These are phyloP conservation scores for Coemansia reversa DNA, from an alignment of 192 early-diverging fungal species.

Conservation along the genomic window DNA sequence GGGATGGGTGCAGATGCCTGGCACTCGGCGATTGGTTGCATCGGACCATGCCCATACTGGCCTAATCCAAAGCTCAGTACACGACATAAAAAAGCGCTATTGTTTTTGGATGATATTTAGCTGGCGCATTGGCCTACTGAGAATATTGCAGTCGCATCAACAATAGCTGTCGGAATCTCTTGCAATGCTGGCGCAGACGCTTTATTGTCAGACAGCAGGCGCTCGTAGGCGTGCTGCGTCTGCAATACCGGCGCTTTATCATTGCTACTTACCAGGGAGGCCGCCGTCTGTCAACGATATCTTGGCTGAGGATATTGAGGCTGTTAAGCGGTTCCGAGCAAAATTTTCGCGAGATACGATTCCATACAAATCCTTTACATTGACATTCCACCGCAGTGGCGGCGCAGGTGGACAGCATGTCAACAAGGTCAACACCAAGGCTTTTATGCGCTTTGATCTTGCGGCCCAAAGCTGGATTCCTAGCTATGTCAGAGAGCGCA, in stretches of 20 bases:
- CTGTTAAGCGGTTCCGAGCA: slow-evolving; percentile 53
- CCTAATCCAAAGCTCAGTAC: too few relatives aligned
- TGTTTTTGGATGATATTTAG: too few relatives aligned
- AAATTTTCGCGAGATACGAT: slow-evolving; percentile 59
- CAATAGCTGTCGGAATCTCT: too few relatives aligned
- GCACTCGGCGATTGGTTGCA: slow-evolving; percentile 43
- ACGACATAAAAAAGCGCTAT: too few relatives aligned
- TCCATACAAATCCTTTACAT: slow-evolving; percentile 59
- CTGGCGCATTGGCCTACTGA: too few relatives aligned
- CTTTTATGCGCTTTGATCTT: slow-evolving; percentile 72
- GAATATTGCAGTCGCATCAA: too few relatives aligned
- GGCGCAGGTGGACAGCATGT: slow-evolving; percentile 93
- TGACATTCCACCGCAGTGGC: slow-evolving; percentile 69
- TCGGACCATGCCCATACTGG: slow-evolving; percentile 19
- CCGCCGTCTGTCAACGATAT: slow-evolving; percentile 22
- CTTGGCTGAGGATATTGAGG: slow-evolving; percentile 37
- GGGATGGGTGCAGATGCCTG: slow-evolving; percentile 21
- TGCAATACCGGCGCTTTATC: too few relatives aligned
- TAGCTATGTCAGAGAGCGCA: slow-evolving; percentile 60
- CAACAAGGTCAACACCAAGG: slow-evolving; percentile 91
- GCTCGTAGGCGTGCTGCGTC: too few relatives aligned
- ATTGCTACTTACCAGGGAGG: too few relatives aligned
- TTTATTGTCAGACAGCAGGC: too few relatives aligned
- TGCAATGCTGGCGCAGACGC: too few relatives aligned
- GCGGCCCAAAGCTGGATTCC: slow-evolving; percentile 73